These are phyloP conservation scores for Asparagopsis taxiformis DNA, from an alignment of 31 red algal genomes.

Conservation along the genomic window DNA sequence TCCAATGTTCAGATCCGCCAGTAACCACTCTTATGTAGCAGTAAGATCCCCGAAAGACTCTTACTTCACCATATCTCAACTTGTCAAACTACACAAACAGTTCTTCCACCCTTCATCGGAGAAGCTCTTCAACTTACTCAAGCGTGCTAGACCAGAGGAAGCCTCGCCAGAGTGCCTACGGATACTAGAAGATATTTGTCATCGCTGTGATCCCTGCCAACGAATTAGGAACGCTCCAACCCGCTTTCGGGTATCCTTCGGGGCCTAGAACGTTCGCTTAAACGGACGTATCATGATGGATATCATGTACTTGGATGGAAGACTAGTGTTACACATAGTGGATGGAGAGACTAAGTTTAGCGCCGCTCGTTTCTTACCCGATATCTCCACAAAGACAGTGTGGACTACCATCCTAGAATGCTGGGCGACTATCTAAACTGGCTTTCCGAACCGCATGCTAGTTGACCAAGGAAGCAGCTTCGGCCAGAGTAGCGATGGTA, in stretches of 20 bases:
- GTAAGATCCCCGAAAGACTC: neutral
- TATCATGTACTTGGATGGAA: slow-evolving; percentile 1
- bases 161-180: neutral
- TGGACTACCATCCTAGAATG: slow-evolving; percentile 11
- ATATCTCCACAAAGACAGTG: neutral
- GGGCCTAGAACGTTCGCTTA: neutral
- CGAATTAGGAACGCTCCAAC: neutral
- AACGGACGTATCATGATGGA: neutral
- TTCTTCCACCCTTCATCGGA: slow-evolving; percentile 10
- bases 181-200: neutral
- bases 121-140: slow-evolving; percentile 7
- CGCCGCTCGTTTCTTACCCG: neutral
- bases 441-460: slow-evolving; percentile 2
- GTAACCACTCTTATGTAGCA: slow-evolving; percentile 5
- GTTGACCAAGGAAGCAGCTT: slow-evolving; percentile 4
- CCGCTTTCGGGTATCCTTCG: neutral
- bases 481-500: no score
- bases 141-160: neutral
- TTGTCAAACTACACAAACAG: slow-evolving; percentile 16
- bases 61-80: slow-evolving; percentile 1
- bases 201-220: neutral
- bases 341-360: slow-evolving; percentile 8
- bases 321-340: slow-evolving; percentile 1
- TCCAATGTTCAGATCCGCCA: neutral
- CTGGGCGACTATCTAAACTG: slow-evolving; percentile 16